These are phyloP conservation scores for Trichophyton simii DNA, from an alignment of 2,329 filamentous ascomycete species.

Conservation along the genomic window DNA sequence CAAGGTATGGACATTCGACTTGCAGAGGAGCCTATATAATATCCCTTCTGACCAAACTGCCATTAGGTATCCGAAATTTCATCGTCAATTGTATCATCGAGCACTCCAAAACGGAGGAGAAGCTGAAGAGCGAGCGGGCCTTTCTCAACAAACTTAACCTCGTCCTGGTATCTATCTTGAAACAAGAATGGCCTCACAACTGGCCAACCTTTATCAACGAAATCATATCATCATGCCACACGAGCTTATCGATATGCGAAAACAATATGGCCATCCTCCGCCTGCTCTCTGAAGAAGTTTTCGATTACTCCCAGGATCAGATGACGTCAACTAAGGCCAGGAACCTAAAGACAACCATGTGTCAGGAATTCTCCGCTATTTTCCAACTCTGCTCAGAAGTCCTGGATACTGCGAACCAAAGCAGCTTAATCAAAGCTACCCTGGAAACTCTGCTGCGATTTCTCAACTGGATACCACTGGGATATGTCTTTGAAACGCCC, in stretches of 20 bases:
- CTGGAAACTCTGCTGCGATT: slow-evolving; percentile 91
- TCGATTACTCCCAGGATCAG: slow-evolving; percentile 95
- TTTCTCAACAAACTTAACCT: slow-evolving; percentile 97
- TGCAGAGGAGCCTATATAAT: neutral
- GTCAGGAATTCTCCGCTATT: slow-evolving; percentile 94
- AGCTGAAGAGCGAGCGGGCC: slow-evolving; percentile 68
- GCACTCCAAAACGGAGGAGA: slow-evolving; percentile 79
- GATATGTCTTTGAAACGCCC: slow-evolving; percentile 96
- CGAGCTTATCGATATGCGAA: slow-evolving; percentile 92
- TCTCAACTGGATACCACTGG: slow-evolving; percentile 96
- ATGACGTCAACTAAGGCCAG: slow-evolving; percentile 98
- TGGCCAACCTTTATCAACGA: slow-evolving; percentile 99
- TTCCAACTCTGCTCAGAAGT: slow-evolving; percentile 97
- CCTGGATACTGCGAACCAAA: slow-evolving; percentile 74
- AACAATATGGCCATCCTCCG: slow-evolving; percentile 99
- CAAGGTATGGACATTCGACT: slow-evolving; percentile 47
- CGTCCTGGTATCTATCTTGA: slow-evolving; percentile 90
- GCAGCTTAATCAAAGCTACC: slow-evolving; percentile 87
- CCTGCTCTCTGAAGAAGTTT: slow-evolving; percentile 91
- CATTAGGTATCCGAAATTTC: slow-evolving; percentile 88
- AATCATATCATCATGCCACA: slow-evolving; percentile 92
- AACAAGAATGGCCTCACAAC: slow-evolving; percentile 99
- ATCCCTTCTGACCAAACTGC: neutral
- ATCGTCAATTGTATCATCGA: slow-evolving; percentile 98
- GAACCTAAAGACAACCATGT: slow-evolving; percentile 97